Base-by-base conservation (phyloP, 2,329 filamentous ascomycete species). In the Apiospora kogelbergensis region DNA sequence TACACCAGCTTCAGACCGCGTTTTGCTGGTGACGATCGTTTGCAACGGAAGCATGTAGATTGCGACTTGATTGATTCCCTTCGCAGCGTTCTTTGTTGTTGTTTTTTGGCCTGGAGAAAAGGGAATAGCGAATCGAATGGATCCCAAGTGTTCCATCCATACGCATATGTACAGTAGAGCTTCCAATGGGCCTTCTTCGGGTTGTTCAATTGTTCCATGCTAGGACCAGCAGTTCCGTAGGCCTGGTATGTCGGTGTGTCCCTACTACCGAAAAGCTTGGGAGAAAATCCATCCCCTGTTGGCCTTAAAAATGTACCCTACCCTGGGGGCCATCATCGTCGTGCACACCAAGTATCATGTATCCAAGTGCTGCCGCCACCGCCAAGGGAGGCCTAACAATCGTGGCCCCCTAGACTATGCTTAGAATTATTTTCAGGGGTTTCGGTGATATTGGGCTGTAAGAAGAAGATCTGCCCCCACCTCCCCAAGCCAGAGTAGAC, bases 161-260 rank as follows among this genome's bases (percentile, higher is more conserved):
- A 48, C 45, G 13, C n/a, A n/a, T n/a, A n/a, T n/a, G n/a, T 48
- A 48, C 44, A 24, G 45, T 24, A 60, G 53, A 60, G 53, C 53
- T 60, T 60, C 53, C 30, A 60, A 11, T 60, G 53, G 53, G 26
- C 53, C 48, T 57, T 57, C 48, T 57, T 57, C 48, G 53, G 53
- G 53, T 60, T 60, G 53, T 60, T 60, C 30, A 60, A 60, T 60
- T 60, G 53, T 60, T 60, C 53, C 53, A 60, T 60, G 53, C 53
- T 60, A 60, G 53, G 53, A 60, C 53, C 53, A 60, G 53, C 53
- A 60, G 53, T 60, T 60, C 53, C 53, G 53, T 60, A 60, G 53
- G 53, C 37, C 53, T 60, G 53, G 53, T 60, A 37, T 60, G 53
- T 60, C 53, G 26, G 53, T 60, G 26, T 60, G 53, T 60, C 26